A percentile compares a stretch with the other conserved stretches of the same genome.
These are phyloP conservation scores for Curvularia sp. DNA, from an alignment of 2,329 filamentous ascomycete genomes.

Conservation along the genomic window DNA sequence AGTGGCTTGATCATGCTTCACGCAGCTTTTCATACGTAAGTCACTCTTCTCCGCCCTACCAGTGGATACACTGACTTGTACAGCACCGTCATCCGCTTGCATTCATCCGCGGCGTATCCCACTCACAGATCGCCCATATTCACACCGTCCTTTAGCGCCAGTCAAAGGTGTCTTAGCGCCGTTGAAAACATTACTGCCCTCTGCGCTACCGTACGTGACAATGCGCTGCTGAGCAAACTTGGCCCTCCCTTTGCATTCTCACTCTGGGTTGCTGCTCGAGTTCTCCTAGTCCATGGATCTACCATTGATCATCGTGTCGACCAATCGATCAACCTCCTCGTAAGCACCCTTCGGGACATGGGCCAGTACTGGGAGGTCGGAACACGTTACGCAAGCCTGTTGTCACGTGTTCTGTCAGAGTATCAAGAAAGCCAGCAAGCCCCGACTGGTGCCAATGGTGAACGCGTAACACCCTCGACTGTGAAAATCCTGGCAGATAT, in stretches of 20 bases:
- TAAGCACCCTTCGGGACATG: constrained; percentile 81
- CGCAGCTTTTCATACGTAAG: constrained; percentile 83
- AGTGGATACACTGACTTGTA: constrained; percentile 27
- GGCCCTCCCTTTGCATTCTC: constrained; percentile 92
- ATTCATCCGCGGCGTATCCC: constrained; percentile 91
- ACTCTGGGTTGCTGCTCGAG: constrained; percentile 86
- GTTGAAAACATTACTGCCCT: constrained; percentile 75
- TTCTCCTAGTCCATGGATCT: constrained; percentile 87
- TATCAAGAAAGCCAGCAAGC: constrained; percentile 77
- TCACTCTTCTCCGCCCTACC: constrained; percentile 29
- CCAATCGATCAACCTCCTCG: constrained; percentile 79
- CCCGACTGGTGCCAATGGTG: constrained; percentile 64
- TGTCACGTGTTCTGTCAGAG: constrained; percentile 85
- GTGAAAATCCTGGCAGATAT: constrained; percentile 91
- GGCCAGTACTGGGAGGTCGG: constrained; percentile 87
- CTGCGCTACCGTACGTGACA: constrained; percentile 76
- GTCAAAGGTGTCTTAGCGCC: constrained; percentile 80
- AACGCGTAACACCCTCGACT: constrained; percentile 78
- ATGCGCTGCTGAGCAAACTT: constrained; percentile 77
- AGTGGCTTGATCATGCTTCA: constrained; percentile 92
- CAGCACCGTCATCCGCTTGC: constrained; percentile 82
- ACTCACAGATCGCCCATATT: constrained; percentile 89
- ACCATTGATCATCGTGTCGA: constrained; percentile 86
- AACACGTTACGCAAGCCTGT: constrained; percentile 77
- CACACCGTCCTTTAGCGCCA: constrained; percentile 84